Evolutionary conservation across 2,329 filamentous ascomycete species (phyloP).

Genomic region (Fusarium camptoceras): DNA sequence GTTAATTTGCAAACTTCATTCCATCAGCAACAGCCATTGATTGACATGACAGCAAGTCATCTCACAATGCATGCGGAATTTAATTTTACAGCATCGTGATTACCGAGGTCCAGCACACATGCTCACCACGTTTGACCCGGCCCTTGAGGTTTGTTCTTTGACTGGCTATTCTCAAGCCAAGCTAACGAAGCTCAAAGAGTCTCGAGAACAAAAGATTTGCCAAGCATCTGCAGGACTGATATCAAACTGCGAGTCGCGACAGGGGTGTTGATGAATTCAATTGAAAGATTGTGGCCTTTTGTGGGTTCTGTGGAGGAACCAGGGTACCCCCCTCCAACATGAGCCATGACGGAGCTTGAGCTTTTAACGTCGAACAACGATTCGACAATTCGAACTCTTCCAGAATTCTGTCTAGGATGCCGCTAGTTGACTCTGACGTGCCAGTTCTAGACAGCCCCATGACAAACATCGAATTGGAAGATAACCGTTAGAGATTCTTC

Average conservation of each 20-base stretch:
- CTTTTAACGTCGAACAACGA: slow-evolving; percentile 35
- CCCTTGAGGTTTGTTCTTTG: neutral
- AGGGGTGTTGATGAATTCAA: slow-evolving; percentile 25
- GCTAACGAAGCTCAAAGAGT: slow-evolving; percentile 12
- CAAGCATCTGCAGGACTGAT: slow-evolving; percentile 34
- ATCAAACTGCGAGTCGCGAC: slow-evolving; percentile 24
- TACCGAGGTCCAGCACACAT: neutral
- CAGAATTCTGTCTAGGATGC: slow-evolving; percentile 44
- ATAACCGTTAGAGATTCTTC: slow-evolving; percentile 13
- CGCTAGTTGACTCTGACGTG: slow-evolving; percentile 45
- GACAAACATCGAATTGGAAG: slow-evolving; percentile 42
- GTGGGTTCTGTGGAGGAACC: slow-evolving; percentile 40
- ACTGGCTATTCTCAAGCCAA: neutral
- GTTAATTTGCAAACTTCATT: slow-evolving; percentile 7
- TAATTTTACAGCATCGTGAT: neutral
- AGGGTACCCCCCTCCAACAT: slow-evolving; percentile 29
- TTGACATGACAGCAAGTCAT: neutral
- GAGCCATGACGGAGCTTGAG: slow-evolving; percentile 40
- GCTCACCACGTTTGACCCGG: neutral
- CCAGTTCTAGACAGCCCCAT: slow-evolving; percentile 40
- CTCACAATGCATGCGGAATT: slow-evolving; percentile 5
- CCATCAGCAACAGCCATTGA: neutral
- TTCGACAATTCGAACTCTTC: slow-evolving; percentile 50
- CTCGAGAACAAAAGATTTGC: slow-evolving; percentile 24
- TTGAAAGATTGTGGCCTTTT: slow-evolving; percentile 32